Evolutionary conservation across 257 asterid genomes (phyloP).

Genomic region (Gardenia jasminoides): DNA sequence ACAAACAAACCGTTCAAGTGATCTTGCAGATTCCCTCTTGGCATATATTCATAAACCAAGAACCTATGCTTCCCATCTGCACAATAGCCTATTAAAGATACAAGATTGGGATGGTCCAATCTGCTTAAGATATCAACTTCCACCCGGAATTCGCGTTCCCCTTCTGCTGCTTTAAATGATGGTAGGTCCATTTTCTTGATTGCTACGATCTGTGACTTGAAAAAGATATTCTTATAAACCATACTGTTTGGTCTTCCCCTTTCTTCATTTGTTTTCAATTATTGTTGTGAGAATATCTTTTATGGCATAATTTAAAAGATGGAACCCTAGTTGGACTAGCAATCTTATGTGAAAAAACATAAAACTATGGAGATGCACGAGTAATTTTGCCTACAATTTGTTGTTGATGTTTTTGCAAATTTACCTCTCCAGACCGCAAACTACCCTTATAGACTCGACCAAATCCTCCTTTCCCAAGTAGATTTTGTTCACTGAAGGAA

Average conservation of each 20-base stretch:
- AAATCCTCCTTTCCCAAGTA: slow-evolving; percentile 96
- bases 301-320: not conserved
- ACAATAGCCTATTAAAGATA: slow-evolving; percentile 79
- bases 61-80: slow-evolving; percentile 97
- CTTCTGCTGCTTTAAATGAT: slow-evolving; percentile 76
- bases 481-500: slow-evolving; percentile 67
- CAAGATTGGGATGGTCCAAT: slow-evolving; percentile 91
- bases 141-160: slow-evolving; percentile 89
- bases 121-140: slow-evolving; percentile 98
- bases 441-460: slow-evolving; percentile 93
- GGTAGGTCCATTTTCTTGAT: slow-evolving; percentile 96
- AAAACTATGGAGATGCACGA: not conserved
- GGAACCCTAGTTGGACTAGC: not conserved
- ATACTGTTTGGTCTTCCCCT: not conserved
- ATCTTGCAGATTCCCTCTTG: slow-evolving; percentile 83
- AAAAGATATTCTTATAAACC: not conserved
- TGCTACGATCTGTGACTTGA: slow-evolving; percentile 65
- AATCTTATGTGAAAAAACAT: too few relatives aligned
- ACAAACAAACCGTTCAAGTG: slow-evolving; percentile 71
- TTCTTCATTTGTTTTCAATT: not conserved
- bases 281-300: not conserved
- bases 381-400: not conserved
- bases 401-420: not conserved
- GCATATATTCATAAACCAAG: slow-evolving; percentile 86
- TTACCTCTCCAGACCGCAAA: slow-evolving; percentile 81